Percentiles rank a stretch among this genome's conserved stretches.
phyloP scores from a whole-genome alignment of 176 grass and related monocot species.

The Cenchrus americanus region DNA sequence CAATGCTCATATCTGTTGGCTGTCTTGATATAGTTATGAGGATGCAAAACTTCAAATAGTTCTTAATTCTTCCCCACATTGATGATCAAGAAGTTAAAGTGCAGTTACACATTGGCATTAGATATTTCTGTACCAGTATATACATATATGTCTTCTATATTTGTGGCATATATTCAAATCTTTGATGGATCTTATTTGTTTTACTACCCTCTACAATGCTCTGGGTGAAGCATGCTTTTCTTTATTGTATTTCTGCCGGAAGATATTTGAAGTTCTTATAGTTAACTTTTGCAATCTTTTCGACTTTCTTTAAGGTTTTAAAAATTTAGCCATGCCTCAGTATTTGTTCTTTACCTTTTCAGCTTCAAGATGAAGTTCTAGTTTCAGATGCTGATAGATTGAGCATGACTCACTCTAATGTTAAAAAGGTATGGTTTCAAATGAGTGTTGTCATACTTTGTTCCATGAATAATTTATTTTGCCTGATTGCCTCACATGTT shows the following conservation, averaged over 20 bases:
- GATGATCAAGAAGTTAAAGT: background rate
- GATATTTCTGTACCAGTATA: background rate
- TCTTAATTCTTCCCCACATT: background rate
- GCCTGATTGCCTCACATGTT: background rate
- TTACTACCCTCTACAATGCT: background rate
- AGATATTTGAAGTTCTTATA: background rate
- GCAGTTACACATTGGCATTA: background rate
- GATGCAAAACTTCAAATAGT: background rate
- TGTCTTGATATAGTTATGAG: background rate
- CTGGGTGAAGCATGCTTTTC: background rate
- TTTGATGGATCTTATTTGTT: background rate
- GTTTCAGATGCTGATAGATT: slow-evolving; percentile 84
- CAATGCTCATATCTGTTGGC: background rate
- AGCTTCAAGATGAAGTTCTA: slow-evolving; percentile 99
- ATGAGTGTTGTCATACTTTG: slow-evolving; percentile 8
- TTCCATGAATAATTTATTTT: slow-evolving; percentile 21
- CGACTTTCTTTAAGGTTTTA: background rate
- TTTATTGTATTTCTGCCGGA: background rate
- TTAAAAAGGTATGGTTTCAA: slow-evolving; percentile 67
- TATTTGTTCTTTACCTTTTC: slow-evolving; percentile 27
- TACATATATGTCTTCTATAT: background rate
- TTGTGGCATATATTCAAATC: background rate
- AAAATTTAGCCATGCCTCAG: background rate
- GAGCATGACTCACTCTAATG: slow-evolving; percentile 84
- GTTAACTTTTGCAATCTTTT: background rate